Conservation (phyloP, 1,284 basidiomycete genomes). For the Papiliotrema flavescens region DNA sequence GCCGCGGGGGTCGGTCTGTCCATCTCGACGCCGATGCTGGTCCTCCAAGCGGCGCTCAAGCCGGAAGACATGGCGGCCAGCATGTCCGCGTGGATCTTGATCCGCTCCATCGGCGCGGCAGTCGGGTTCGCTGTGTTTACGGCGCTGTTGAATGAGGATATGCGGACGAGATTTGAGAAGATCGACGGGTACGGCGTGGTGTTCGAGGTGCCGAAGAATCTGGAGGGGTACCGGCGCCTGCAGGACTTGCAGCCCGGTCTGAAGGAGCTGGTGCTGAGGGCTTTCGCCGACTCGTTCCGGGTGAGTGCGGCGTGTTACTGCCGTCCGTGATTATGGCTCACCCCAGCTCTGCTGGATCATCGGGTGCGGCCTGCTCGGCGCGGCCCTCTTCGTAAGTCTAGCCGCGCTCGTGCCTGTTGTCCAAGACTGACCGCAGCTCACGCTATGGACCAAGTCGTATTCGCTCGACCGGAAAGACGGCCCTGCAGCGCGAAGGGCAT, state of each 20-base stretch:
- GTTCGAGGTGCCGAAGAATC: conserved; percentile 29
- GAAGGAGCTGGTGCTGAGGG: conserved; percentile 25
- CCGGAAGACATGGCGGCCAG: conserved; percentile 45
- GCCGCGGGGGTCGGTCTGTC: conserved; percentile 29
- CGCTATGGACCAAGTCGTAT: not conserved
- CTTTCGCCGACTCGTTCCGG: conserved; percentile 40
- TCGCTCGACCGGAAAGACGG: not conserved
- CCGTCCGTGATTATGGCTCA: not conserved
- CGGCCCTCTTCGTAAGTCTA: conserved; percentile 1
- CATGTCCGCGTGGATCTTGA: conserved; percentile 37
- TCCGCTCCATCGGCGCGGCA: conserved; percentile 33
- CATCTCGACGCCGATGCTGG: conserved; percentile 33
- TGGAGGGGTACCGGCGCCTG: conserved; percentile 32
- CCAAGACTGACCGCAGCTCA: not conserved
- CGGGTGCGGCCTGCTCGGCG: not conserved
- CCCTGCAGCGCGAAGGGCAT: too few relatives aligned
- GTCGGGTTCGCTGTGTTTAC: conserved; percentile 39
- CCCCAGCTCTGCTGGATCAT: conserved; percentile 24
- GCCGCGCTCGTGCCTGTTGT: too few relatives aligned
- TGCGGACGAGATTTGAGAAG: conserved; percentile 29
- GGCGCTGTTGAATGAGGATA: conserved; percentile 37
- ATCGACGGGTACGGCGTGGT: conserved; percentile 35
- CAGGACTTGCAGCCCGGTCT: conserved; percentile 32
- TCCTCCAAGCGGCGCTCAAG: conserved; percentile 46
- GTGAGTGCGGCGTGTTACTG: conserved; percentile 3